A percentile compares a stretch with the other conserved stretches of the same genome.
These are phyloP conservation scores for Paramarasmius palmivorus DNA, from an alignment of 1,284 basidiomycete genomes.

Conservation along the genomic window DNA sequence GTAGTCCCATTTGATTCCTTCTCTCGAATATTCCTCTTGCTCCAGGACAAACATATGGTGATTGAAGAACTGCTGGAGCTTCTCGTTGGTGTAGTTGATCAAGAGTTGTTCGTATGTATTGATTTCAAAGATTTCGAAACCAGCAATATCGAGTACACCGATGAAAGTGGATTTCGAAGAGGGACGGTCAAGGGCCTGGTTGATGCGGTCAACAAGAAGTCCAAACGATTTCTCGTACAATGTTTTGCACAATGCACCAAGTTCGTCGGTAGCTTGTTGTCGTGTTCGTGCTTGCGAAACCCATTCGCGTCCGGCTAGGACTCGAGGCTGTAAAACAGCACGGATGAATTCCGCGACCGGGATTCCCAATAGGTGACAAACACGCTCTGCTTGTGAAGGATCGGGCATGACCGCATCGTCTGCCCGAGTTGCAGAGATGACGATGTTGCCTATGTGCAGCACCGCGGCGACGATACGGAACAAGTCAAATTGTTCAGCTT, in stretches of 20 bases:
- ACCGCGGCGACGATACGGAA: conserved; percentile 95
- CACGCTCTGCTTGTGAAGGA: conserved; percentile 83
- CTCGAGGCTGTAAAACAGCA: conserved; percentile 85
- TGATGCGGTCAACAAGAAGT: conserved; percentile 92
- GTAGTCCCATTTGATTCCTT: conserved; percentile 98
- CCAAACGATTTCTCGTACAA: conserved; percentile 98
- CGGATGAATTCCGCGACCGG: conserved; percentile 87
- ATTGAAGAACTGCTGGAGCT: conserved; percentile 97
- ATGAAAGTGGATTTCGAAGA: conserved; percentile 95
- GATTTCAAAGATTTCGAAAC: conserved; percentile 94
- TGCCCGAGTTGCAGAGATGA: conserved; percentile 78
- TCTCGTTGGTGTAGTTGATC: conserved; percentile 99
- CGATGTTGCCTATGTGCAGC: conserved; percentile 95
- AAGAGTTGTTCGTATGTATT: conserved; percentile 97
- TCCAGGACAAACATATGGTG: conserved; percentile 99
- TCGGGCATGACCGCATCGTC: conserved; percentile 90
- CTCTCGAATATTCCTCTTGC: conserved; percentile 97
- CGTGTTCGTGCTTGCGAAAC: conserved; percentile 91
- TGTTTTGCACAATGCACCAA: conserved; percentile 92
- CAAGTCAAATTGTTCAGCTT: conserved; percentile 86
- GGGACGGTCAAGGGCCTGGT: conserved; percentile 91
- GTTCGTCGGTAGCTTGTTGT: conserved; percentile 92
- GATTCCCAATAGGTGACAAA: conserved; percentile 93
- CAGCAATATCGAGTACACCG: conserved; percentile 98
- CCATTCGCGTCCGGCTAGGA: conserved; percentile 96